A percentile compares a stretch with the other conserved stretches of the same genome.
Evolutionary conservation across 139 green algal genomes (phyloP).

Genomic region (Asterochloris sp.): DNA sequence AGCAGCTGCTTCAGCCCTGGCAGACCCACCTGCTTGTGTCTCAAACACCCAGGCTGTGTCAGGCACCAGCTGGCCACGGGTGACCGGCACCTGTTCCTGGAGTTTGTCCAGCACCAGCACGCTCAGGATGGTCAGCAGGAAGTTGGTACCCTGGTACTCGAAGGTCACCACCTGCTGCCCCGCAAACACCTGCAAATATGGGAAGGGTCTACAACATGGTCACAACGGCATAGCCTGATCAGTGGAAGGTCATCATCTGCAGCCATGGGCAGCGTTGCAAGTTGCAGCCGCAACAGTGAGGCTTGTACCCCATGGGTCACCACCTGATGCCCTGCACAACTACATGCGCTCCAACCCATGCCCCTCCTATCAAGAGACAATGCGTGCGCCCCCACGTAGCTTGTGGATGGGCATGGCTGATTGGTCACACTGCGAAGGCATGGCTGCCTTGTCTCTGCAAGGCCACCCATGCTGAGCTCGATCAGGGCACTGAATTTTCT

Average conservation of each 20-base stretch:
- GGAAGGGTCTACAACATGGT: not conserved
- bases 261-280: not conserved
- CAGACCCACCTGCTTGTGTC: not conserved
- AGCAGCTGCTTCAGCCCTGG: no score
- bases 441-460: no score
- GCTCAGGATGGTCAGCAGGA: conserved; percentile 58
- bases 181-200: conserved; percentile 62
- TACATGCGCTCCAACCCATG: no score
- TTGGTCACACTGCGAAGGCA: no score
- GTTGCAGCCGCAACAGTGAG: no score
- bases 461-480: no score
- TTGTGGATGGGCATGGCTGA: no score
- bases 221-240: not conserved
- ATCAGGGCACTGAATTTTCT: no score
- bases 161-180: conserved; percentile 80
- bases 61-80: conserved; percentile 42
- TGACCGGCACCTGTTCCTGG: conserved; percentile 19
- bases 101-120: conserved; percentile 40
- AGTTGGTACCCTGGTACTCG: conserved; percentile 85
- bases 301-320: no score
- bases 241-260: not conserved
- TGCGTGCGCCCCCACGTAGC: no score
- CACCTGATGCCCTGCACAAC: no score
- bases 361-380: no score
- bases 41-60: conserved; percentile 70